Evolutionary conservation across 1,284 basidiomycete genomes (phyloP), one percentile per base, ranked within the genome.

Genomic region (Veloporphyrellus conicus): DNA sequence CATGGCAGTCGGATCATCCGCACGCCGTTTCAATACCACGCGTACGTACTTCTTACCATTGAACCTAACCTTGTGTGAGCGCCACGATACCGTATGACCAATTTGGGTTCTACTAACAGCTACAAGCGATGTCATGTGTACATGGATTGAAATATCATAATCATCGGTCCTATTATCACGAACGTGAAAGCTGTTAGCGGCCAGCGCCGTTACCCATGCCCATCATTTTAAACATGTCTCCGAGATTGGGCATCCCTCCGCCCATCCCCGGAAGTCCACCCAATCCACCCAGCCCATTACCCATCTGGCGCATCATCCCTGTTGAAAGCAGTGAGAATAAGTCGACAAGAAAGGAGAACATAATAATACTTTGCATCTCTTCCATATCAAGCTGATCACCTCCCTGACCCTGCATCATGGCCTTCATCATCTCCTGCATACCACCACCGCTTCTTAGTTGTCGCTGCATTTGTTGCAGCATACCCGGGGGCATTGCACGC

Each of bases 381-480:
- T 89, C 87, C 81, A 90, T 83, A 60, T 90, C 88, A 53, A 82
- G 68, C 55, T 87, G 82, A 62, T 90, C 84, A 18, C 87, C 86
- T 57, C 87, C 89, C 58, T 89, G 84, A 7, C 88, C 87, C 56
- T 89, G 87, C 90, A 94, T 93, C 86, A 93, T 90, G 22, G 91
- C 87, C 65, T 88, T 89, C 88, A 95, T 90, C 87, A 94, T 93
- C 66, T 93, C 91, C 62, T 93, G 88, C 72, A 93, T 89, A n/a
- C 89, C 90, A 31, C 86, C 85, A 6, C 89, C 89, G 42, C 83
- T 75, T 41, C 89, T 78, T 66, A 93, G 77, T 65, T 92, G 87
- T 47, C 83, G 74, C 62, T 90, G 86, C 79, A 90, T 81, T 57
- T 90, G 84, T 60, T 88, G 87, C 49, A 93, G 66, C 82, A 93